These are phyloP conservation scores for Termitomyces sp. DNA, from an alignment of 768 basidiomycete species.

Conservation along the genomic window DNA sequence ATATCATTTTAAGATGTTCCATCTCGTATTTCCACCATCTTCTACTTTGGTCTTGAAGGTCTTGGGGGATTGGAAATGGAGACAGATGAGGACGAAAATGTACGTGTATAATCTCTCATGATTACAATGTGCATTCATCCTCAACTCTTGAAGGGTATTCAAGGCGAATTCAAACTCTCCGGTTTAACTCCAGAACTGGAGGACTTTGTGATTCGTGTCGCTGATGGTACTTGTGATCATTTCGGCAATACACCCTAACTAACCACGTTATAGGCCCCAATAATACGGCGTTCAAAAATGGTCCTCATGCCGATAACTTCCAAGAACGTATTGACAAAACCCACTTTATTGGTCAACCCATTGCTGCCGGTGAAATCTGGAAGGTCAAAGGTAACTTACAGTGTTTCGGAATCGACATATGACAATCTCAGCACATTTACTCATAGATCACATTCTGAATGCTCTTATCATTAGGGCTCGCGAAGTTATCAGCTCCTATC, in stretches of 20 bases:
- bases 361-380: constrained; percentile 70
- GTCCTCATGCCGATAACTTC: constrained; percentile 55
- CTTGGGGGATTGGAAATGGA: constrained; percentile 79
- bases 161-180: constrained; percentile 61
- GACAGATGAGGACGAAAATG: constrained; percentile 69
- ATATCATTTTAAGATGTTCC: constrained; percentile 28
- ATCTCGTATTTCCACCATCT: constrained; percentile 72
- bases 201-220: constrained; percentile 73
- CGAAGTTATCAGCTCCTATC: constrained; percentile 49
- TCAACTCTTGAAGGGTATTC: constrained; percentile 54
- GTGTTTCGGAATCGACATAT: not conserved
- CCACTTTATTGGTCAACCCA: constrained; percentile 58
- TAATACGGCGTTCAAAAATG: constrained; percentile 49
- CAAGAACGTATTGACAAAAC: constrained; percentile 61
- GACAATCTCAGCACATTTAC: not conserved
- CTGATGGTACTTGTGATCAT: constrained; percentile 51
- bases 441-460: constrained; percentile 57
- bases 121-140: not conserved
- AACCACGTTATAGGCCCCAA: constrained; percentile 43
- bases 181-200: constrained; percentile 78
- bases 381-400: constrained; percentile 63
- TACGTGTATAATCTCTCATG: constrained; percentile 25
- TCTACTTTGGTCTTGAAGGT: constrained; percentile 87
- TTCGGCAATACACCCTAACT: not conserved
- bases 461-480: constrained; percentile 55